phyloP scores from a whole-genome alignment of 306 rosid genomes.

The Quercus robur region DNA sequence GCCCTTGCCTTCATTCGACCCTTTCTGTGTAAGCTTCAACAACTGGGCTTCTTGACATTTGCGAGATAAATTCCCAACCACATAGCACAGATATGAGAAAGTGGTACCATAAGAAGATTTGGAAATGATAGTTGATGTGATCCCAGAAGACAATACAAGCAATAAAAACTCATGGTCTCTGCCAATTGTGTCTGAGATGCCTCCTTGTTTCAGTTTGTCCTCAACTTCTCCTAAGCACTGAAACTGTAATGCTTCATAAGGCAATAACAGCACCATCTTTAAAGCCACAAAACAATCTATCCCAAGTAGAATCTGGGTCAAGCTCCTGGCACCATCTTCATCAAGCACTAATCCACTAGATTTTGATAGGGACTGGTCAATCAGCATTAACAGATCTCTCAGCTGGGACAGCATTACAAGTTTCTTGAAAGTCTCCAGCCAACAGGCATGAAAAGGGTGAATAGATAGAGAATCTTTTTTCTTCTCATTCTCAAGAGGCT shows the following conservation, averaged over 20 bases:
- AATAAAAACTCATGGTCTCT: slow-evolving; percentile 60
- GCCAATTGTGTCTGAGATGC: slow-evolving; percentile 41
- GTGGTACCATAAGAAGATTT: slow-evolving; percentile 49
- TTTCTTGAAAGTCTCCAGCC: slow-evolving; percentile 69
- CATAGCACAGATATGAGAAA: slow-evolving; percentile 70
- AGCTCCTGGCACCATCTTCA: slow-evolving; percentile 59
- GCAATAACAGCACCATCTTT: slow-evolving; percentile 63
- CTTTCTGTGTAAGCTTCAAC: slow-evolving; percentile 32
- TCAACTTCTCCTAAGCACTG: slow-evolving; percentile 70
- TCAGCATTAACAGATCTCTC: slow-evolving; percentile 57
- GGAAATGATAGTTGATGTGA: slow-evolving; percentile 41
- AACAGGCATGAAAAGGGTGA: slow-evolving; percentile 82
- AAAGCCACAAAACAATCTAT: slow-evolving; percentile 64
- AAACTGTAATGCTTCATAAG: slow-evolving; percentile 55
- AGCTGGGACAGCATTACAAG: slow-evolving; percentile 48
- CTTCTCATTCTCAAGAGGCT: slow-evolving; percentile 48
- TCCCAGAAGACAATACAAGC: slow-evolving; percentile 67
- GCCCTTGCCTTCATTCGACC: slow-evolving; percentile 25
- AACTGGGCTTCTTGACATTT: slow-evolving; percentile 52
- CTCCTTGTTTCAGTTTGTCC: slow-evolving; percentile 53
- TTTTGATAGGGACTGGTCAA: slow-evolving; percentile 63
- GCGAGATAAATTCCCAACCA: slow-evolving; percentile 70
- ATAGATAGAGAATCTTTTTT: slow-evolving; percentile 26
- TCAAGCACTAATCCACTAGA: slow-evolving; percentile 56
- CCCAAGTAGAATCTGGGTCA: slow-evolving; percentile 48